Conservation (phyloP, 2,329 filamentous ascomycete genomes). For the Cercospora nicotianae region DNA sequence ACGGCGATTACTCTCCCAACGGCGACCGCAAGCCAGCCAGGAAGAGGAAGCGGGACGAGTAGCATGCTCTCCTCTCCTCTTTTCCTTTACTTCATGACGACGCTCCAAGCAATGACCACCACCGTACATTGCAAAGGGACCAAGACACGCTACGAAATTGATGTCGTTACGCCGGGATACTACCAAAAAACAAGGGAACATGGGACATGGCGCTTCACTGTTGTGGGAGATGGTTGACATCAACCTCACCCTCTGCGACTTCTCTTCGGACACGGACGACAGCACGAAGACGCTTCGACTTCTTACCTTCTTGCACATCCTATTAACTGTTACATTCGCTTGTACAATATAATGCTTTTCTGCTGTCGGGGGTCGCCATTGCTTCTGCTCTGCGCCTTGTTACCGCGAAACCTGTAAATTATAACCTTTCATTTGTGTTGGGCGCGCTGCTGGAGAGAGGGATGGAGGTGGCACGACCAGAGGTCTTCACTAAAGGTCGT, state of each 20-base stretch:
- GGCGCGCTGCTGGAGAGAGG: not conserved
- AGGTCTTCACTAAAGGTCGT: not conserved
- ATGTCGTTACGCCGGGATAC: conserved; percentile 21
- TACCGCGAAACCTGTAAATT: not conserved
- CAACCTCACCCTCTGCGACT: not conserved
- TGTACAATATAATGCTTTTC: conserved; percentile 15
- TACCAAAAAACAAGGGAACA: conserved; percentile 8
- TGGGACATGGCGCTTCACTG: conserved; percentile 15
- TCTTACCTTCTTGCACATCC: conserved; percentile 16
- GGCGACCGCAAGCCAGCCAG: conserved; percentile 40
- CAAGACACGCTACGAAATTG: conserved; percentile 17
- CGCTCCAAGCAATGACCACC: conserved; percentile 12
- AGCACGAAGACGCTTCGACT: conserved; percentile 8
- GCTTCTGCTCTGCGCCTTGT: not conserved
- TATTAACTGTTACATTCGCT: conserved; percentile 8
- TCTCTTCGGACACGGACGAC: conserved; percentile 9
- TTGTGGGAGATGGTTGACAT: not conserved
- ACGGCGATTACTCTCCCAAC: conserved; percentile 28
- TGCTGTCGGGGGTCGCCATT: not conserved
- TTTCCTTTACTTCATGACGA: conserved; percentile 12
- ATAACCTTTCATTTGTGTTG: conserved; percentile 3
- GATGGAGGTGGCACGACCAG: not conserved
- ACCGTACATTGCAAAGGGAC: conserved; percentile 10
- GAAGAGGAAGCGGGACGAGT: conserved; percentile 49
- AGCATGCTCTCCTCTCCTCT: conserved; percentile 15